phyloP scores from a whole-genome alignment of 108 stramenopile genomes.

The Skeletonema potamos region DNA sequence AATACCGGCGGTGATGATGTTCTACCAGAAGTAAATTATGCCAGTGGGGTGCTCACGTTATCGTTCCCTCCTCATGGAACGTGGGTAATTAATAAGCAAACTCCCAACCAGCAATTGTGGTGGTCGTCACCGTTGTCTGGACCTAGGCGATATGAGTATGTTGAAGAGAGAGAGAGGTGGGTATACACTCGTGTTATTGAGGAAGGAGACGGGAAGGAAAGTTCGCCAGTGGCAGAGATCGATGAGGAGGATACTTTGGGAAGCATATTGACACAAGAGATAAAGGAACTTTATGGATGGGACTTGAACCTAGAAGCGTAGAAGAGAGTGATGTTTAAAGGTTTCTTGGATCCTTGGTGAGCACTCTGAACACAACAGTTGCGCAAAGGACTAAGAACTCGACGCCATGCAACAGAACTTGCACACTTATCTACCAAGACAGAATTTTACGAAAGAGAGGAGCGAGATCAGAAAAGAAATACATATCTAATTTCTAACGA shows the following conservation, averaged over 20 bases:
- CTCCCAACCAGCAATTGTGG: conserved; percentile 88
- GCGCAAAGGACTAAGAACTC: no score
- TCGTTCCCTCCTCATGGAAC: conserved; percentile 78
- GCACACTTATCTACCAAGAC: not conserved
- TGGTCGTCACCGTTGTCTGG: conserved; percentile 93
- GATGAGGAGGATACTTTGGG: conserved; percentile 47
- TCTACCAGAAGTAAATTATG: conserved; percentile 66
- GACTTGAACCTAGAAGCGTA: conserved; percentile 51
- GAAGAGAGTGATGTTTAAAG: not conserved
- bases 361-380: not conserved
- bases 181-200: conserved; percentile 66
- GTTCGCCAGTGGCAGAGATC: not conserved
- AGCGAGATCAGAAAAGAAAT: no score
- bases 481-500: no score
- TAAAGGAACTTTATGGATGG: conserved; percentile 53
- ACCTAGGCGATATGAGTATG: conserved; percentile 88
- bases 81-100: conserved; percentile 97
- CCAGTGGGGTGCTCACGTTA: conserved; percentile 79
- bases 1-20: conserved; percentile 19
- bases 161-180: conserved; percentile 65
- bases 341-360: not conserved
- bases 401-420: not conserved
- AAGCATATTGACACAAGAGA: conserved; percentile 54
- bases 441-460: no score
- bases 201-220: conserved; percentile 1